Conservation (phyloP, 2,329 filamentous ascomycete species). For the Calonectria henricotiae region DNA sequence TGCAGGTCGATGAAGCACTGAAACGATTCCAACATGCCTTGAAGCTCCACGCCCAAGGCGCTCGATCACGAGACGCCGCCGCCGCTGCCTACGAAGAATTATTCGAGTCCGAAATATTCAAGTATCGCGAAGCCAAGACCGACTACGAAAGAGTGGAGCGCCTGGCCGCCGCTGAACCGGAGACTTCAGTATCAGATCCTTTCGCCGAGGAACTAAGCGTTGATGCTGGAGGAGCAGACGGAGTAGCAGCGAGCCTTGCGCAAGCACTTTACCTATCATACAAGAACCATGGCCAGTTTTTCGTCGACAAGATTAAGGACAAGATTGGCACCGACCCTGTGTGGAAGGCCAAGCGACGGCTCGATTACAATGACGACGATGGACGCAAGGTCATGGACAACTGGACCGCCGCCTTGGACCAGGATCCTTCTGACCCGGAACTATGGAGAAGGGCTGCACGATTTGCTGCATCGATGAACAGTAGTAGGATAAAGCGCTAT, state of each 20-base stretch:
- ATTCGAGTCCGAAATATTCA: slow-evolving; percentile 94
- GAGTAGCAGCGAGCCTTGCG: slow-evolving; percentile 84
- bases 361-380: slow-evolving; percentile 54
- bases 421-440: slow-evolving; percentile 79
- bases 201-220: slow-evolving; percentile 70
- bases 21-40: slow-evolving; percentile 94
- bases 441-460: slow-evolving; percentile 75
- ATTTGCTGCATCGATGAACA: slow-evolving; percentile 73
- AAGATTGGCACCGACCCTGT: slow-evolving; percentile 66
- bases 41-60: slow-evolving; percentile 91
- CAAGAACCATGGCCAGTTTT: slow-evolving; percentile 95
- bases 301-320: slow-evolving; percentile 76
- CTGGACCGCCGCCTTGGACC: slow-evolving; percentile 74
- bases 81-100: slow-evolving; percentile 86
- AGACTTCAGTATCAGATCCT: slow-evolving; percentile 61
- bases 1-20: slow-evolving; percentile 90
- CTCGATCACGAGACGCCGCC: slow-evolving; percentile 82
- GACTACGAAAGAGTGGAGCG: slow-evolving; percentile 84
- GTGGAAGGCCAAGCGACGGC: slow-evolving; percentile 57
- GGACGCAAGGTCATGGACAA: slow-evolving; percentile 69
- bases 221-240: slow-evolving; percentile 77
- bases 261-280: slow-evolving; percentile 94
- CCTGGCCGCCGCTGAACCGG: slow-evolving; percentile 67
- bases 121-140: slow-evolving; percentile 88
- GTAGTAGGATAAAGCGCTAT: slow-evolving; percentile 72